Conservation (phyloP, 2,329 filamentous ascomycete species). For the Sclerotinia glacialis region DNA sequence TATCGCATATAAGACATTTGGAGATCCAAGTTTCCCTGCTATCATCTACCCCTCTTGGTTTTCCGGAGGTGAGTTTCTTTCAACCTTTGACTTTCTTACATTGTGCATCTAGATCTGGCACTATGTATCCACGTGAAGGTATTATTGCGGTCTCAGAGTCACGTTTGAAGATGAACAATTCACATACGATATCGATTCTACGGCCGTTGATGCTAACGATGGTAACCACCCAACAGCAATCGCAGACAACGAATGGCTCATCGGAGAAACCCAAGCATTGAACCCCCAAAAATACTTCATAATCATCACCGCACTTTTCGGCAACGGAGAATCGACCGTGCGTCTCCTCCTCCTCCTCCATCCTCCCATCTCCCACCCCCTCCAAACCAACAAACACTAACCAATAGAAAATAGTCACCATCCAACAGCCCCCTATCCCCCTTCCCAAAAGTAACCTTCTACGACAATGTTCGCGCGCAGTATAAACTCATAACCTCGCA, state of each 20-base stretch:
- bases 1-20: constrained; percentile 76
- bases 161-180: neutral
- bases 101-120: too few relatives aligned
- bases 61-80: constrained; percentile 50
- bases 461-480: constrained; percentile 68
- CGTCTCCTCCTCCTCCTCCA: neutral
- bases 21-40: constrained; percentile 58
- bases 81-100: too few relatives aligned
- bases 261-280: constrained; percentile 50
- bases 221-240: constrained; percentile 46
- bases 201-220: neutral
- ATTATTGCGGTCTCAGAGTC: too few relatives aligned
- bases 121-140: neutral
- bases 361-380: neutral
- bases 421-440: constrained; percentile 57
- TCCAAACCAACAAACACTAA: neutral
- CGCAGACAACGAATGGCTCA: constrained; percentile 71
- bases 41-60: constrained; percentile 80
- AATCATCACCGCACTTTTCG: constrained; percentile 65
- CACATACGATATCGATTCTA: neutral
- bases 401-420: constrained; percentile 46
- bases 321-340: constrained; percentile 61
- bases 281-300: constrained; percentile 65
- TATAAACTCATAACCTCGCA: constrained; percentile 63
- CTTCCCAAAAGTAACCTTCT: constrained; percentile 62